These are phyloP conservation scores for Dryas integrifolia DNA, from an alignment of 331 rosid species.

Conservation along the genomic window DNA sequence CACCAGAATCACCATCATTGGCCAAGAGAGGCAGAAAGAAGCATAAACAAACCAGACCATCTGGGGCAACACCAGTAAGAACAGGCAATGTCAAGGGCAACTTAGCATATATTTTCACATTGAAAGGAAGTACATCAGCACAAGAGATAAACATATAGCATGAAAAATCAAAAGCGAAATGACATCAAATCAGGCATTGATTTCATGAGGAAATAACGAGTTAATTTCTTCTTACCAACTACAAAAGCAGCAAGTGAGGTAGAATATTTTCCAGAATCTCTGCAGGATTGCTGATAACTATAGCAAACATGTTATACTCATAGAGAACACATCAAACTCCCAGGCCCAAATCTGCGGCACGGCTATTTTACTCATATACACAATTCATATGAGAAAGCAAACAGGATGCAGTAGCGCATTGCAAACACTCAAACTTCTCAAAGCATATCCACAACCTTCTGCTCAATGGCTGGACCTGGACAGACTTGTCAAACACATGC, in stretches of 20 bases:
- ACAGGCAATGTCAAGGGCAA: slow-evolving; percentile 46
- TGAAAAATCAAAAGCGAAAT: slow-evolving; percentile 16
- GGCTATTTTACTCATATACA: slow-evolving; percentile 60
- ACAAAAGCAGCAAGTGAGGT: slow-evolving; percentile 97
- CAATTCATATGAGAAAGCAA: slow-evolving; percentile 51
- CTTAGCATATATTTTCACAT: slow-evolving; percentile 55
- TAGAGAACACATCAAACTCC: slow-evolving; percentile 76
- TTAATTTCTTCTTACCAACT: slow-evolving; percentile 85
- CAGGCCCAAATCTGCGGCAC: slow-evolving; percentile 66
- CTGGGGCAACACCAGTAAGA: slow-evolving; percentile 49
- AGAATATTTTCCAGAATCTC: slow-evolving; percentile 92
- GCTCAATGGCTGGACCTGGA: slow-evolving; percentile 51
- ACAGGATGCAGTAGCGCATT: slow-evolving; percentile 47
- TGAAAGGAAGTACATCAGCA: slow-evolving; percentile 48
- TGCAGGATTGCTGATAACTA: slow-evolving; percentile 87
- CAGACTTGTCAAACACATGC: slow-evolving; percentile 53
- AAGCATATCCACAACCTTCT: slow-evolving; percentile 60
- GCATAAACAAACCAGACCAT: slow-evolving; percentile 64
- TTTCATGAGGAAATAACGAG: slow-evolving; percentile 53
- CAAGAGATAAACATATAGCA: slow-evolving; percentile 27
- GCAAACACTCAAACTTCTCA: slow-evolving; percentile 65
- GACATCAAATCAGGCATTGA: slow-evolving; percentile 44
- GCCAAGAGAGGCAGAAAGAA: slow-evolving; percentile 31
- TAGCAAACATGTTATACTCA: slow-evolving; percentile 59
- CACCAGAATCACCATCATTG: slow-evolving; percentile 11